These are phyloP conservation scores for Microdochium paspali DNA, from an alignment of 2,329 filamentous ascomycete species.

Conservation along the genomic window DNA sequence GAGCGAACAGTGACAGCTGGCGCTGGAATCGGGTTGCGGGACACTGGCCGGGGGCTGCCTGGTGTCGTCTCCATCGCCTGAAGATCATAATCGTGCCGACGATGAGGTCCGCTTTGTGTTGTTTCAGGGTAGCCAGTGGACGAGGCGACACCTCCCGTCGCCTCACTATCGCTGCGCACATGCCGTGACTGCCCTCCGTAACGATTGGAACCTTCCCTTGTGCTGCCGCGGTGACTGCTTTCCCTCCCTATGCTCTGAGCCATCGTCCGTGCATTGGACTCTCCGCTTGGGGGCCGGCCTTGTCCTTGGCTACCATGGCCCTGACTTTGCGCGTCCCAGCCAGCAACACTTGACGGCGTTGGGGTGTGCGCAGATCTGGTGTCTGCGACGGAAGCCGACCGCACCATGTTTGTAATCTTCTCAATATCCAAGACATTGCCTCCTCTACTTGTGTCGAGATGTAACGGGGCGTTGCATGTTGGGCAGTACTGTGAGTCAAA, in stretches of 20 bases:
- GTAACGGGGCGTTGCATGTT: constrained; percentile 82
- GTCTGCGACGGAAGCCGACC: constrained; percentile 66
- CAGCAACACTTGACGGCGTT: constrained; percentile 47
- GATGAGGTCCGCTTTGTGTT: constrained; percentile 56
- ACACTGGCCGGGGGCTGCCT: constrained; percentile 59
- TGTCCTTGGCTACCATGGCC: neutral
- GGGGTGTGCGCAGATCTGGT: constrained; percentile 40
- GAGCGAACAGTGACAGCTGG: constrained; percentile 91
- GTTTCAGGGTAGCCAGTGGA: constrained; percentile 74
- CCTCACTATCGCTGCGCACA: constrained; percentile 69
- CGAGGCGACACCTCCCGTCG: constrained; percentile 57
- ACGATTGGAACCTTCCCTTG: constrained; percentile 30
- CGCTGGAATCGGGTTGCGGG: constrained; percentile 80
- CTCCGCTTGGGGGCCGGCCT: constrained; percentile 40
- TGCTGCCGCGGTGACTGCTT: constrained; percentile 12
- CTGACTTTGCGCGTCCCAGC: constrained; percentile 57
- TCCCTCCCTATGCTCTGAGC: constrained; percentile 11
- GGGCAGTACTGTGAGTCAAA: constrained; percentile 92
- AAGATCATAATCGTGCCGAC: constrained; percentile 88
- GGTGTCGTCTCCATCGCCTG: constrained; percentile 91
- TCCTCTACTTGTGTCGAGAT: constrained; percentile 83
- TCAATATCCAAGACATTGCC: constrained; percentile 91
- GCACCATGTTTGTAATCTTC: constrained; percentile 89
- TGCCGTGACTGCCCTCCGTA: constrained; percentile 42
- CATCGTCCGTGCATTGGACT: constrained; percentile 26